Evolutionary conservation across 2,329 filamentous ascomycete species (phyloP), one percentile per base, ranked within the genome.

Genomic region (Hypoxylon sp.): DNA sequence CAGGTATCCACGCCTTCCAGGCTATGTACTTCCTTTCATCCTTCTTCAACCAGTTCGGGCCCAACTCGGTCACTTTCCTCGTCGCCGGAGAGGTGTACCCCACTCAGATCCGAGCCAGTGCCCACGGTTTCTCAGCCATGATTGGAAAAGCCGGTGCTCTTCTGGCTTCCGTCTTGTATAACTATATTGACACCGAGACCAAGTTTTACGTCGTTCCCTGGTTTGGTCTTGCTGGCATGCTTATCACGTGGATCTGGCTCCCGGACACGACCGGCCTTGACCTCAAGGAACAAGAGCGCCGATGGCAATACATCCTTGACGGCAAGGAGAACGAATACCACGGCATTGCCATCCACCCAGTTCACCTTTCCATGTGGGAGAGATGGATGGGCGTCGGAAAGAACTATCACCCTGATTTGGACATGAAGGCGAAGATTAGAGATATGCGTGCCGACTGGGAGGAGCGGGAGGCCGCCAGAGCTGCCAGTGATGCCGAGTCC

Each of bases 11-110:
- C 75, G 84, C 86, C n/a, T 98, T 98, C 90, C 94, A 97, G 83
- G 89, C 94, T 77, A 97, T 98, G 93, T 97, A 97, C 86, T 97
- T 97, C 83, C 80, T 98, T 73, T 97, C 93, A 6, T 97, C 93
- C 23, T 98, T 98, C 85, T 98, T 98, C 90, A 97, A 97, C 86
- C 95, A 98, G 79, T 98, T 98, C 76, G 95, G 95, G 11, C 95
- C 95, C 80, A 98, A 98, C 86, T 91, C 89, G 48, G 94, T 97
- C 74, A 97, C 94, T 68, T 98, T 98, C 91, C 88, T 98, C 71
- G 92, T 97, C 34, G 95, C 95, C 45, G 95, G 93, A 45, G 95
- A 98, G 79, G 93, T 97, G n/a, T 98, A 93, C 85, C 95, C 95
- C 8, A 97, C 94, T 0, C 92, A 94, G 8, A 90, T 98, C 72